Evolutionary conservation across 2,329 filamentous ascomycete genomes (phyloP).

Genomic region (Graphilbum ipis-grandicollis): DNA sequence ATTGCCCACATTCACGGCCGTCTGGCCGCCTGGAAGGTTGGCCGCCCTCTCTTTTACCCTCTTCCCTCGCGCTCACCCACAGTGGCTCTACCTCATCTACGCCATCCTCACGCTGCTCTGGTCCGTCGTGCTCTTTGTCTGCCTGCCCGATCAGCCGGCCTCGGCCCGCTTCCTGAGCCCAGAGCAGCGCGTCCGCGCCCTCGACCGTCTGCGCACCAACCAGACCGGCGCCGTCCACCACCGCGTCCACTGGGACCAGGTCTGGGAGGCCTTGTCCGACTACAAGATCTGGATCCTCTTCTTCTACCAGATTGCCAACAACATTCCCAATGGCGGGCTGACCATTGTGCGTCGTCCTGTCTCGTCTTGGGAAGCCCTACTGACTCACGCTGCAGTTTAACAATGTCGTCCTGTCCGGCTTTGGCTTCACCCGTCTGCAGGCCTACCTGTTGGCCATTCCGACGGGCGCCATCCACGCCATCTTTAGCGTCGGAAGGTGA

Average conservation of each 20-base stretch:
- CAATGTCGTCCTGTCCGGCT: slow-evolving; percentile 38
- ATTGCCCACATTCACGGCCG: slow-evolving; percentile 7
- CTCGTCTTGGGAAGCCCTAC: too few species aligned
- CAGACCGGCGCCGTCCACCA: slow-evolving; percentile 15
- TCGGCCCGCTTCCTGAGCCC: slow-evolving; percentile 16
- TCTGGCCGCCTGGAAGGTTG: not conserved
- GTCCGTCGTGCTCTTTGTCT: slow-evolving; percentile 12
- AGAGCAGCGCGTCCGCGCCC: slow-evolving; percentile 13
- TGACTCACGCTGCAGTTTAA: slow-evolving; percentile 33
- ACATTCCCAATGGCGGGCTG: slow-evolving; percentile 8
- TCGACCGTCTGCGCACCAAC: slow-evolving; percentile 17
- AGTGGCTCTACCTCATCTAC: slow-evolving; percentile 12
- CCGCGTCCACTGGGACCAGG: slow-evolving; percentile 2
- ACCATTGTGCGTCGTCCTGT: slow-evolving; percentile 1
- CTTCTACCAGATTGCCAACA: slow-evolving; percentile 5
- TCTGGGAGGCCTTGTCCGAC: slow-evolving; percentile 5
- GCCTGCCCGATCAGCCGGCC: slow-evolving; percentile 19
- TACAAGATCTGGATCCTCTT: slow-evolving; percentile 8
- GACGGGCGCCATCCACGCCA: slow-evolving; percentile 39
- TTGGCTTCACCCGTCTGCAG: slow-evolving; percentile 27
- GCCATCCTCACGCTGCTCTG: slow-evolving; percentile 14
- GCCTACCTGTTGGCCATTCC: slow-evolving; percentile 21
- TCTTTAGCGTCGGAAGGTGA: not conserved
- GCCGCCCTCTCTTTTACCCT: not conserved
- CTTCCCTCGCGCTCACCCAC: slow-evolving; percentile 1